phyloP scores from a whole-genome alignment of 176 grass and related monocot genomes.

The Dactylis glomerata region DNA sequence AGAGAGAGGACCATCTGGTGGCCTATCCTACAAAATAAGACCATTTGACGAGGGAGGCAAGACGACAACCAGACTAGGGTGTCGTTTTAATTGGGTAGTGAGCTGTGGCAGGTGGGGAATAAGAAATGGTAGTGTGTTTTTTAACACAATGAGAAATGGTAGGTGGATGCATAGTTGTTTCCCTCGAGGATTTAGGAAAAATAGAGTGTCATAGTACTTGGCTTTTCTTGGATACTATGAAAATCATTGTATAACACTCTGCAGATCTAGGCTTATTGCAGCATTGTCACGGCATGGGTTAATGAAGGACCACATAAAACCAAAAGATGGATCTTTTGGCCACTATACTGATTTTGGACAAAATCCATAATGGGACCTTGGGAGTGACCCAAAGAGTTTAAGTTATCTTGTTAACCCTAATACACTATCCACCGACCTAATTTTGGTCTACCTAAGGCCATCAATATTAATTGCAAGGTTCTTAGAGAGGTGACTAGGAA shows the following conservation, averaged over 20 bases:
- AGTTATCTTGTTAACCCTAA: too few species aligned
- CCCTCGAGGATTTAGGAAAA: not conserved
- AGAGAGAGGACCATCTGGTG: not conserved
- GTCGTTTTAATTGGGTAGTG: not conserved
- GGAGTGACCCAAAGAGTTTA: too few species aligned
- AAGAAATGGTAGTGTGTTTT: not conserved
- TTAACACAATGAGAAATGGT: not conserved
- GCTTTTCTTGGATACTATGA: not conserved
- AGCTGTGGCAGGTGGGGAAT: not conserved
- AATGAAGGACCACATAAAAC: not conserved
- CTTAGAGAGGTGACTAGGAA: too few species aligned
- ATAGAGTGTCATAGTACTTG: not conserved
- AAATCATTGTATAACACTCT: not conserved
- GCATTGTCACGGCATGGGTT: not conserved
- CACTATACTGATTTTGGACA: too few species aligned
- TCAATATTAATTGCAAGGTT: too few species aligned
- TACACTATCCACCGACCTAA: too few species aligned
- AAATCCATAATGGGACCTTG: too few species aligned
- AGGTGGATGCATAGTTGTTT: not conserved
- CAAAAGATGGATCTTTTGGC: too few species aligned
- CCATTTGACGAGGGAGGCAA: not conserved
- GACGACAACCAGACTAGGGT: not conserved
- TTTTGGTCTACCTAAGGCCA: too few species aligned
- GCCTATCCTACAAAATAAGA: not conserved
- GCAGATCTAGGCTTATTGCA: not conserved